phyloP scores from a whole-genome alignment of 495 filamentous ascomycete genomes.

The Penicillium verhagenii region DNA sequence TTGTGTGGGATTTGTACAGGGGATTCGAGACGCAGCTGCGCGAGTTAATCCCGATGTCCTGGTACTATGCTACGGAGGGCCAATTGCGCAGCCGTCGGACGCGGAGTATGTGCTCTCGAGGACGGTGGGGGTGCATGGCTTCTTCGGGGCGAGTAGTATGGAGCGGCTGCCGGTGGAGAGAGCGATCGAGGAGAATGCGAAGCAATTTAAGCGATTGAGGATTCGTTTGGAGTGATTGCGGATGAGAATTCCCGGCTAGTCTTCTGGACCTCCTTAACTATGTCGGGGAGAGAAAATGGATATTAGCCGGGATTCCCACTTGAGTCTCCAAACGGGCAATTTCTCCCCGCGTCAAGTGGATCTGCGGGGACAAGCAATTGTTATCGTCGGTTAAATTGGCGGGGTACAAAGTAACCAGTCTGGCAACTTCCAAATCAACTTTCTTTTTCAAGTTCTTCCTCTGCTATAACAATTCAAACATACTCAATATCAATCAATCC shows the following conservation, averaged over 20 bases:
- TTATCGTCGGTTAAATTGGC: slow-evolving; percentile 23
- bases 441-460: not conserved
- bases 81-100: slow-evolving; percentile 61
- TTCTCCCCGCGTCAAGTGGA: slow-evolving; percentile 19
- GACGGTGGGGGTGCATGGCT: slow-evolving; percentile 63
- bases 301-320: slow-evolving; percentile 19
- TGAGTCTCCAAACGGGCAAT: slow-evolving; percentile 23
- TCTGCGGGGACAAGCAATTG: slow-evolving; percentile 8
- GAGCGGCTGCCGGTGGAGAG: slow-evolving; percentile 68
- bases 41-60: slow-evolving; percentile 56
- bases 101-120: slow-evolving; percentile 59
- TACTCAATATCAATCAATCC: not conserved
- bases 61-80: slow-evolving; percentile 69
- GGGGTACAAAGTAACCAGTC: slow-evolving; percentile 5
- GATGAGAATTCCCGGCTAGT: no score
- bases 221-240: slow-evolving; percentile 10
- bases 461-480: no score
- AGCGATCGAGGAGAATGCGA: slow-evolving; percentile 61
- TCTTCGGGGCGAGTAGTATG: slow-evolving; percentile 71
- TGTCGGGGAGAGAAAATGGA: not conserved
- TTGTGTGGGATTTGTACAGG: slow-evolving; percentile 57
- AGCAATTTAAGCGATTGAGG: slow-evolving; percentile 55
- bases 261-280: no score
- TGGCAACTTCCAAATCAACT: not conserved
- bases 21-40: slow-evolving; percentile 59